A percentile compares a stretch with the other conserved stretches of the same genome.
phyloP scores from a whole-genome alignment of 495 filamentous ascomycete species.

The Penicillium antarcticum region DNA sequence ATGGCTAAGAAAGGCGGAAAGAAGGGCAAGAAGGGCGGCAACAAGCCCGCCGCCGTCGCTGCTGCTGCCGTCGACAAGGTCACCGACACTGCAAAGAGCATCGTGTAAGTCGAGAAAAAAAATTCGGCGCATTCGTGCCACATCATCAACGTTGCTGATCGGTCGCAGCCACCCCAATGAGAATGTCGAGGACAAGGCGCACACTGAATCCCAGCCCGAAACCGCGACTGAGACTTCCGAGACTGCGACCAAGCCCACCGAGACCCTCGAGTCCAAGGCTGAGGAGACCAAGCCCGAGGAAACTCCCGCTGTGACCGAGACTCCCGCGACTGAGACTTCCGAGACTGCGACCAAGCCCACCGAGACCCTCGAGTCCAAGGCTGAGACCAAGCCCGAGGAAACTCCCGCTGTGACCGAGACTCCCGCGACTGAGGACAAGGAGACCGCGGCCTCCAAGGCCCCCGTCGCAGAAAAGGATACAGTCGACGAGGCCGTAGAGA shows the following conservation, averaged over 20 bases:
- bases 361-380: slow-evolving; percentile 19
- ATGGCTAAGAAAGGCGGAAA: slow-evolving; percentile 50
- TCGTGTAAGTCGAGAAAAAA: slow-evolving; percentile 36
- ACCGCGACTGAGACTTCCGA: slow-evolving; percentile 7
- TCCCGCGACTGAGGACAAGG: slow-evolving; percentile 17
- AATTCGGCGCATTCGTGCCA: slow-evolving; percentile 11
- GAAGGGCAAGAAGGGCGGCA: slow-evolving; percentile 36
- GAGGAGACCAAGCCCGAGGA: slow-evolving; percentile 22
- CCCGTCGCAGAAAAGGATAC: slow-evolving; percentile 16
- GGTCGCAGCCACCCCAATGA: slow-evolving; percentile 30
- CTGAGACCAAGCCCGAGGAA: slow-evolving; percentile 20
- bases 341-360: slow-evolving; percentile 20
- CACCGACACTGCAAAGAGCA: slow-evolving; percentile 32
- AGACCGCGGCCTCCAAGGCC: slow-evolving; percentile 7
- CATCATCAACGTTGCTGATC: not conserved
- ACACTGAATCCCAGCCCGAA: slow-evolving; percentile 27
- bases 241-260: slow-evolving; percentile 20
- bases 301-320: slow-evolving; percentile 6
- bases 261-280: slow-evolving; percentile 19
- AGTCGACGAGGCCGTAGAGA: slow-evolving; percentile 23
- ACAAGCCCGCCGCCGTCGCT: slow-evolving; percentile 26
- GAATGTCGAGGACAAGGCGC: slow-evolving; percentile 40
- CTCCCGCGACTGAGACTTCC: slow-evolving; percentile 14
- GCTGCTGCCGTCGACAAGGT: slow-evolving; percentile 32
- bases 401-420: slow-evolving; percentile 8